Evolutionary conservation across 805 yeast species (phyloP).

Genomic region (Saccharomycopsis amapae): DNA sequence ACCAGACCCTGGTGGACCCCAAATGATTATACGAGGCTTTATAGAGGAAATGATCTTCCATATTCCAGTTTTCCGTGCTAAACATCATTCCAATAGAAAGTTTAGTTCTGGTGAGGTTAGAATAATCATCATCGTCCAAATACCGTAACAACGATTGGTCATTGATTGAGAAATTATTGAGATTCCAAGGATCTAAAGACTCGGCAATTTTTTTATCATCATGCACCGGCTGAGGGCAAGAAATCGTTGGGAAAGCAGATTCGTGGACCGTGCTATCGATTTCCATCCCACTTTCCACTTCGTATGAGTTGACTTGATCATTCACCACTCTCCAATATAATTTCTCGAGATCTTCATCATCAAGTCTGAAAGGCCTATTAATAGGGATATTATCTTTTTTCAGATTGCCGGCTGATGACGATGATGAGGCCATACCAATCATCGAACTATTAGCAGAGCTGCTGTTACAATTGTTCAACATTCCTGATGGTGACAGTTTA

Average conservation of each 20-base stretch:
- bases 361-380: conserved; percentile 8
- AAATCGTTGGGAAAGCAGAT: conserved; percentile 30
- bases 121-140: conserved; percentile 37
- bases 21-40: conserved; percentile 44
- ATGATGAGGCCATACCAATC: too few relatives aligned
- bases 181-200: conserved; percentile 44
- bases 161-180: conserved; percentile 45
- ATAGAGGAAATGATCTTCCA: conserved; percentile 56
- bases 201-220: conserved; percentile 4
- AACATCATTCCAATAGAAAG: conserved; percentile 47
- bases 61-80: conserved; percentile 48
- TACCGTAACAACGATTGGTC: conserved; percentile 44
- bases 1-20: conserved; percentile 55
- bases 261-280: conserved; percentile 34
- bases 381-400: too few relatives aligned
- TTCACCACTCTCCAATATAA: conserved; percentile 38
- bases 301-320: conserved; percentile 27
- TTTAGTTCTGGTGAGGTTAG: conserved; percentile 36
- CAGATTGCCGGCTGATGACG: too few relatives aligned
- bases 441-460: too few relatives aligned
- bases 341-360: conserved; percentile 31
- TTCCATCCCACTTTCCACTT: conserved; percentile 32
- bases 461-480: too few relatives aligned
- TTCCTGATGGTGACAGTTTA: too few relatives aligned
- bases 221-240: conserved; percentile 14